Evolutionary conservation across 2,329 filamentous ascomycete species (phyloP), one percentile per base, ranked within the genome.

Genomic region (Aspergillus sp.): DNA sequence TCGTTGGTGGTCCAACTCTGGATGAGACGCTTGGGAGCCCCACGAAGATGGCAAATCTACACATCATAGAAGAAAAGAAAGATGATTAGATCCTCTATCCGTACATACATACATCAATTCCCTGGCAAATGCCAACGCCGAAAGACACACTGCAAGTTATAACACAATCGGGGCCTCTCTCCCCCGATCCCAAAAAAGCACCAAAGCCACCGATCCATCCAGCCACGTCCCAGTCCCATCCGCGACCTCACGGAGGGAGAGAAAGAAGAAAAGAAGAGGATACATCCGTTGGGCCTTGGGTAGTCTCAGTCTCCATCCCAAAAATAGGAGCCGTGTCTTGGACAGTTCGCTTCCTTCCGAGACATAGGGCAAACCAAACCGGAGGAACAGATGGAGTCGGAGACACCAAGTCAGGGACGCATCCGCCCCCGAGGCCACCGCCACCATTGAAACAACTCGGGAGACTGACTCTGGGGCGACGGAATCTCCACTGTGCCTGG

Each of bases 181-280:
- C 26, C 26, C 26, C 26, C 26, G 41, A 50, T 50, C 48, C 48
- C 33, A 42, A 38, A 32, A 45, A 50, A 45, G 48, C 38, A 30
- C 26, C 26, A 30, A 30, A 30, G 26, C 10, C 26, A 30, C 26
- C 26, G 26, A 30, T 30, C 26, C 26, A 30, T 30, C 26, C 26
- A 30, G 10, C 26, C 26, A 30, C 26, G 26, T 50, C 48, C 36
- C 20, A 44, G 20, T 44, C 41, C 41, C 14, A 32, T 38, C 48
- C 16, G 24, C 38, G 20, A 44, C 22, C 35, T 16, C 30, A 50
- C 26, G 33, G 38, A 41, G 30, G 32, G 24, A n/a, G 7, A 40
- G 32, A 40, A 41, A 45, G n/a, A n/a, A 35, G 40, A 24, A 41
- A 48, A 24, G n/a, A 17, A 20, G 24, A 35, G 17, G 33, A 45